phyloP scores from a whole-genome alignment of 257 asterid genomes.

The Fraxinus cuspidata region DNA sequence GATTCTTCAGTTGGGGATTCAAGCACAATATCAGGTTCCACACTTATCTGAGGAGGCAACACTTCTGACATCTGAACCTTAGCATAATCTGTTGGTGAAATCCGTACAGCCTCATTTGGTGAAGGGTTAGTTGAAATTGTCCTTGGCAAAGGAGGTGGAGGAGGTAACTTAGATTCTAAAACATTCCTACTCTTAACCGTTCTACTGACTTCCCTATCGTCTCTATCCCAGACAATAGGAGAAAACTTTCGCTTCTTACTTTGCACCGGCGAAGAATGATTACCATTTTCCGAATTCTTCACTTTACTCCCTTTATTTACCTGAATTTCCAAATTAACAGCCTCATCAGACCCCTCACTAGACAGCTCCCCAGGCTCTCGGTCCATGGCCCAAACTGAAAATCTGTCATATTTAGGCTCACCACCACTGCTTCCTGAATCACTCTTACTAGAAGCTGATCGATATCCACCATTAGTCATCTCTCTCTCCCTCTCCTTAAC shows the following conservation, averaged over 20 bases:
- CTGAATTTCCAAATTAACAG: slow-evolving; percentile 43
- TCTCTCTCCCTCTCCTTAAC: slow-evolving; percentile 46
- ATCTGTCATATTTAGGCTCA: slow-evolving; percentile 34
- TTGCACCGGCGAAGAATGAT: slow-evolving; percentile 30
- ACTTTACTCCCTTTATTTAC: slow-evolving; percentile 32
- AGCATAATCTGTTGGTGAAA: slow-evolving; percentile 26
- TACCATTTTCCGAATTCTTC: slow-evolving; percentile 43
- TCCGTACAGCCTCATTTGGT: slow-evolving; percentile 25
- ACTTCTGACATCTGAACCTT: slow-evolving; percentile 32
- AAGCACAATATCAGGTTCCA: slow-evolving; percentile 22
- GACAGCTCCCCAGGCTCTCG: slow-evolving; percentile 91
- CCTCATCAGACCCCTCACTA: slow-evolving; percentile 81
- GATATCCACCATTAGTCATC: slow-evolving; percentile 41
- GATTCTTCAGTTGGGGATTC: slow-evolving; percentile 36
- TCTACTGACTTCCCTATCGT: slow-evolving; percentile 48
- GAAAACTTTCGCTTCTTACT: slow-evolving; percentile 73
- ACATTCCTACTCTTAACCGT: slow-evolving; percentile 38
- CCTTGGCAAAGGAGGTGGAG: slow-evolving; percentile 36
- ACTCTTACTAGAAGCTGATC: slow-evolving; percentile 49
- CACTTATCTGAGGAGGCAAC: slow-evolving; percentile 30
- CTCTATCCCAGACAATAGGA: slow-evolving; percentile 90
- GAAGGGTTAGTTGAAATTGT: slow-evolving; percentile 32
- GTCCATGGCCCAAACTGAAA: slow-evolving; percentile 36
- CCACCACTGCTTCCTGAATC: slow-evolving; percentile 55
- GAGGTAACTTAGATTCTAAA: slow-evolving; percentile 32